Evolutionary conservation across 2,329 filamentous ascomycete genomes (phyloP).

Genomic region (Volutella citrinella): DNA sequence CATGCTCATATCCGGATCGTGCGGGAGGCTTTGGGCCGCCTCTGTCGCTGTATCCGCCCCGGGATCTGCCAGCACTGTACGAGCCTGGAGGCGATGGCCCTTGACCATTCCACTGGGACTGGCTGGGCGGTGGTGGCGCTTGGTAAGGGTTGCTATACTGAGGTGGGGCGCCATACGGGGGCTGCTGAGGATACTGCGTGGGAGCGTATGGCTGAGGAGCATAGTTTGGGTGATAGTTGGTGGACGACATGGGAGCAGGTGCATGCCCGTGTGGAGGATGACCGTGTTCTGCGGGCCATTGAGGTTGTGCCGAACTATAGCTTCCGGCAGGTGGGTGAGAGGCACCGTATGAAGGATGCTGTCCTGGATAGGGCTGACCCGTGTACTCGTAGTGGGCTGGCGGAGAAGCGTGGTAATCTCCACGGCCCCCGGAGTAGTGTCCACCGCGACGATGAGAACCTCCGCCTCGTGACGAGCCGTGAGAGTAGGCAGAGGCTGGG

Average conservation of each 20-base stretch:
- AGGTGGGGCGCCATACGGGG: slow-evolving; percentile 40
- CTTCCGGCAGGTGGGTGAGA: slow-evolving; percentile 34
- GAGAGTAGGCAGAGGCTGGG: slow-evolving; percentile 36
- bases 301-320: slow-evolving; percentile 39
- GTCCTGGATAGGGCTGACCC: slow-evolving; percentile 34
- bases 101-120: slow-evolving; percentile 33
- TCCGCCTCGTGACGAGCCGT: slow-evolving; percentile 35
- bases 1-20: slow-evolving; percentile 36
- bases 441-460: slow-evolving; percentile 38
- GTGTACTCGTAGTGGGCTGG: slow-evolving; percentile 43
- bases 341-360: slow-evolving; percentile 27
- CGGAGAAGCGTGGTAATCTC: slow-evolving; percentile 38
- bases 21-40: slow-evolving; percentile 34
- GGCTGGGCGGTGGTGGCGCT: slow-evolving; percentile 31
- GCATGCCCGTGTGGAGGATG: slow-evolving; percentile 43
- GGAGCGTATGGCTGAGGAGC: slow-evolving; percentile 51
- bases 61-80: slow-evolving; percentile 38
- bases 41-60: slow-evolving; percentile 46
- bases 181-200: slow-evolving; percentile 42
- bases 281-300: slow-evolving; percentile 40
- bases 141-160: slow-evolving; percentile 36
- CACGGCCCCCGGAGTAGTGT: slow-evolving; percentile 35
- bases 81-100: slow-evolving; percentile 31
- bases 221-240: slow-evolving; percentile 59
- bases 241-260: slow-evolving; percentile 46